phyloP scores from a whole-genome alignment of 192 early-diverging fungal species.

The Coemansia sp. region DNA sequence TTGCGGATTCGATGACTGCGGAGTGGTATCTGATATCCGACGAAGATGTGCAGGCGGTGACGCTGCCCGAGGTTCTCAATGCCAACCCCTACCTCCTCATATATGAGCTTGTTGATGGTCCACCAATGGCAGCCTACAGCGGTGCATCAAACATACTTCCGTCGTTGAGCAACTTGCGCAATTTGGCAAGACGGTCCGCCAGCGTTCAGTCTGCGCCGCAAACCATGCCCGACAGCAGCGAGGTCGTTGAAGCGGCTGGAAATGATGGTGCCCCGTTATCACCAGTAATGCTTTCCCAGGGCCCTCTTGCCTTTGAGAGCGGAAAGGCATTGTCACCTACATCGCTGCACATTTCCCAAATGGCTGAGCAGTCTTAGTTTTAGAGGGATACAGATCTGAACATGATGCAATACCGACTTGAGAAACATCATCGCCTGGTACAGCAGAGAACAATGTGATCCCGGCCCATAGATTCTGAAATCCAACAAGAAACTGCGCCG shows the following conservation, averaged over 20 bases:
- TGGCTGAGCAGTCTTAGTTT: neutral
- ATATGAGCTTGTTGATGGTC: constrained; percentile 62
- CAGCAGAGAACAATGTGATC: neutral
- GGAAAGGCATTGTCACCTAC: neutral
- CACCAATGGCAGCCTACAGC: constrained; percentile 25
- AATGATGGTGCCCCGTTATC: neutral
- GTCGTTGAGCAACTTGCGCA: constrained; percentile 47
- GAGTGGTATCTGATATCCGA: constrained; percentile 75
- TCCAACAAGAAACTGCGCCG: neutral
- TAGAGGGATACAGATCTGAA: neutral
- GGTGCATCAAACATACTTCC: constrained; percentile 47
- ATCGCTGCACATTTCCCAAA: neutral
- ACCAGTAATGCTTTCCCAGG: neutral
- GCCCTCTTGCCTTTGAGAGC: neutral
- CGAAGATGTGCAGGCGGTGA: constrained; percentile 64
- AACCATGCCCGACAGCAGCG: neutral
- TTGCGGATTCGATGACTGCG: constrained; percentile 49
- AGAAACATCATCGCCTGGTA: too few species aligned
- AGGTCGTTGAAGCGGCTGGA: neutral
- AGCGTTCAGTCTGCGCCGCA: constrained; percentile 29
- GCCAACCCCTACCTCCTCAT: constrained; percentile 75
- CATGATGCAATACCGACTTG: too few species aligned
- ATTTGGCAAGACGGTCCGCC: constrained; percentile 38
- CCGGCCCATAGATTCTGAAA: neutral
- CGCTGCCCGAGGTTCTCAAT: constrained; percentile 63